Percentiles rank a stretch among this genome's conserved stretches.
phyloP scores from a whole-genome alignment of 2,329 filamentous ascomycete species.

The Rhynchosporium graminicola region DNA sequence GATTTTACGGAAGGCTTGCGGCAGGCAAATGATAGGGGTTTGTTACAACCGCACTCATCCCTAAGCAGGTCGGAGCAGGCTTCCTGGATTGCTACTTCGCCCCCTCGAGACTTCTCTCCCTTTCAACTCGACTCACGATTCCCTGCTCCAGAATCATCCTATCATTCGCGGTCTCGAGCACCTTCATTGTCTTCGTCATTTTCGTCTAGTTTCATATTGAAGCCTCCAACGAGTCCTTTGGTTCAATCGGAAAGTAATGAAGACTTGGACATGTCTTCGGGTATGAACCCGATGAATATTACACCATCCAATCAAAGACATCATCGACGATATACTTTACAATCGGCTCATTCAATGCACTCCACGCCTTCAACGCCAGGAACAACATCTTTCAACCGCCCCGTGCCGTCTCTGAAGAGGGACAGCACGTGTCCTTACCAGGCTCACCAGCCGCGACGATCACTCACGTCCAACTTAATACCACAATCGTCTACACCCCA shows the following conservation, averaged over 20 bases:
- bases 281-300: conserved; percentile 53
- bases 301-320: conserved; percentile 41
- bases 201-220: conserved; percentile 78
- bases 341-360: conserved; percentile 57
- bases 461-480: conserved; percentile 62
- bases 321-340: conserved; percentile 70
- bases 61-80: conserved; percentile 27
- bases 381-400: conserved; percentile 46
- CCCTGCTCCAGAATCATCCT: conserved; percentile 28
- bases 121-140: conserved; percentile 47
- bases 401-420: conserved; percentile 52
- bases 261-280: conserved; percentile 65
- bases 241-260: conserved; percentile 87
- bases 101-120: conserved; percentile 52
- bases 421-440: conserved; percentile 71
- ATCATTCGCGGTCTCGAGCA: conserved; percentile 32
- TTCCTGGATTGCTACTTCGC: conserved; percentile 57
- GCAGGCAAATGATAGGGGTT: conserved; percentile 15
- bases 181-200: conserved; percentile 71
- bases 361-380: conserved; percentile 43
- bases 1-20: conserved; percentile 55
- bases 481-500: conserved; percentile 49
- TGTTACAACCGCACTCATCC: conserved; percentile 20
- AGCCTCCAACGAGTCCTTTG: conserved; percentile 87
- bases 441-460: conserved; percentile 76